Base-by-base conservation (phyloP, 2,329 filamentous ascomycete species). In the Talaromyces piceae region DNA sequence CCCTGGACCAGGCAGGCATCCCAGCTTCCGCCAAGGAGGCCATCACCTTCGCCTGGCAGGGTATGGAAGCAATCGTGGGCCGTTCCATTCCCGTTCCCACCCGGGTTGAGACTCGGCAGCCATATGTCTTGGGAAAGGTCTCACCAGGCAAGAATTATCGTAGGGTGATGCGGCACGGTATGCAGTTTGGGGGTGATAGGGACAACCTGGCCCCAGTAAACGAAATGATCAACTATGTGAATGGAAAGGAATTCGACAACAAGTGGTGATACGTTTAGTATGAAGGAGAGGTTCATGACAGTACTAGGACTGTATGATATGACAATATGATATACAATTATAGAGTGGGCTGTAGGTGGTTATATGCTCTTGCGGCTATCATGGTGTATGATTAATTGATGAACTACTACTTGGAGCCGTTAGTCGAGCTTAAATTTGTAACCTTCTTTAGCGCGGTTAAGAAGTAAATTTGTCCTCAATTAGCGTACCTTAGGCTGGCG, bases 11-110 rank as follows among this genome's bases (percentile, higher is more conserved):
- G 45, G 77, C 78, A 2, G 79, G 79, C 4, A 73, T 83, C 45
- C 77, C 78, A 0, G 76, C 67, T 1, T 76, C 74, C 28, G 79
- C 80, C 2, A 83, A 83, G 62, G 80, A 83, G 60, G 78, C 79
- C 4, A 71, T 80, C 47, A 79, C 75, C 1, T 82, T 83, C 59
- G 79, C 81, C 3, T 80, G 77, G 74, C 78, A 81, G 63, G 79
- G 74, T 2, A 77, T 83, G 73, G 79, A 83, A 60, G 77, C 78
- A 2, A 61, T 82, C 13, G 73, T 80, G 0, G 78, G 77, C 6
- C 70, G 79, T 13, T 74, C 71, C 25, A 78, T 81, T 44, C 76
- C 74, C 1, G 76, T 82, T 7, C 78, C 78, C 2, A 67, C 66
- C n/a, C 66, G 74, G 6, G 78, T 80, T 2, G 78, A 81, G 65